Evolutionary conservation across 2,329 filamentous ascomycete genomes (phyloP), one percentile per base, ranked within the genome.

Genomic region (Alternaria incomplexa): DNA sequence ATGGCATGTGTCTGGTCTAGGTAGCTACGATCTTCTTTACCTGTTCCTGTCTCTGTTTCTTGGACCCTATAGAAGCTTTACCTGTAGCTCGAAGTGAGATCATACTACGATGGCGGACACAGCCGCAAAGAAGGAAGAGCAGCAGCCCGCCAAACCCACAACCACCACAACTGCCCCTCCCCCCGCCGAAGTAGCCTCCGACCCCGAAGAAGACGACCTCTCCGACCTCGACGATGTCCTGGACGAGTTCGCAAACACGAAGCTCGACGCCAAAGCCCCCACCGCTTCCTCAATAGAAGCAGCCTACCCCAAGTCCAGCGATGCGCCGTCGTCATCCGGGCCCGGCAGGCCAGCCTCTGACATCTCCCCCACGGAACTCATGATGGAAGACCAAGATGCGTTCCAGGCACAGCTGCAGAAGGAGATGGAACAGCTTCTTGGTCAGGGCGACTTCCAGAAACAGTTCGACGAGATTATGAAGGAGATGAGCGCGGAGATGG

Each of bases 171-270:
- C 66, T 55, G 64, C 68, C 62, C 64, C 70, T 65, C 68, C 69
- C 46, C 60, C 60, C 50, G 30, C 58, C 44, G 80, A 81, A 46
- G 74, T 78, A 69, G 89, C 91, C 15, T 90, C 93, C 20, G 95
- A 97, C 74, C 95, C 94, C 7, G 95, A 98, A 69, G 94, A 97
- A 80, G 96, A 96, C 80, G 92, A 96, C 71, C 83, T 96, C 20
- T 92, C 97, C 75, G 96, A 98, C 74, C 84, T 99, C 47, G 96
- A 99, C 81, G 95, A 98, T 72, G 91, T 98, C 80, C 89, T 99
- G 25, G 93, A 97, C 77, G 92, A 97, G 68, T 99, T 99, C 81
- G 90, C 90, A 45, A 82, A 90, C 26, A 84, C 85, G 55, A 89
- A 90, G 69, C 73, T 89, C 62, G 83, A 87, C 69, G 75, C 81